These are phyloP conservation scores for Camelina hispida DNA, from an alignment of 345 rosid species.

Conservation along the genomic window DNA sequence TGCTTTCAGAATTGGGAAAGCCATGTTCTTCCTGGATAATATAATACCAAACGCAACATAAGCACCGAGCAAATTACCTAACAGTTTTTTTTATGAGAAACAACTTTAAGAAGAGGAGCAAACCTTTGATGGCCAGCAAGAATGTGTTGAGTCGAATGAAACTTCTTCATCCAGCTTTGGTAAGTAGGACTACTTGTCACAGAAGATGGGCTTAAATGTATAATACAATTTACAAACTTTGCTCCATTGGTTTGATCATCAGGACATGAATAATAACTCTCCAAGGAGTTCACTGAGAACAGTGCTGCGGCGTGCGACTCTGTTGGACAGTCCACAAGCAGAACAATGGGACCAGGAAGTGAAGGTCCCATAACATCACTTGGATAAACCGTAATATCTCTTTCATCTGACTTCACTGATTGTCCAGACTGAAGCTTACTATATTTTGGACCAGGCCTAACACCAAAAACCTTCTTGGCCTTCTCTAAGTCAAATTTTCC, in stretches of 20 bases:
- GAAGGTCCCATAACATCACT: constrained; percentile 95
- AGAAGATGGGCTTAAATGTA: constrained; percentile 83
- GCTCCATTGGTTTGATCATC: constrained; percentile 35
- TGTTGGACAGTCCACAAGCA: constrained; percentile 90
- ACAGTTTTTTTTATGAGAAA: constrained; percentile 15
- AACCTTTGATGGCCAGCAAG: constrained; percentile 90
- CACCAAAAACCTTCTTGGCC: constrained; percentile 72
- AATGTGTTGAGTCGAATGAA: constrained; percentile 75
- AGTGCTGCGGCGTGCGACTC: constrained; percentile 63
- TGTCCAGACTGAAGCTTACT: constrained; percentile 79
- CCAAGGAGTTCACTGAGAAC: constrained; percentile 54
- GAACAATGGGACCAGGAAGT: constrained; percentile 82
- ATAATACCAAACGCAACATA: not conserved
- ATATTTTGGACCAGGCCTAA: constrained; percentile 83
- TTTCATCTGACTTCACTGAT: constrained; percentile 77
- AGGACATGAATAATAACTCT: constrained; percentile 51
- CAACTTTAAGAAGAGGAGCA: constrained; percentile 26
- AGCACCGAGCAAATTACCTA: constrained; percentile 5
- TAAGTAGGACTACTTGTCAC: constrained; percentile 61
- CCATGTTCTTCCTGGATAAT: constrained; percentile 72
- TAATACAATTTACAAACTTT: constrained; percentile 69
- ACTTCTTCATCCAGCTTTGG: constrained; percentile 82
- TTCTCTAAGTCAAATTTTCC: constrained; percentile 84
- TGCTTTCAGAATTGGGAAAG: constrained; percentile 77
- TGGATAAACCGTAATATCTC: constrained; percentile 80